A percentile compares a stretch with the other conserved stretches of the same genome.
Evolutionary conservation across 805 yeast genomes (phyloP).

Genomic region (Novakomyces olei): DNA sequence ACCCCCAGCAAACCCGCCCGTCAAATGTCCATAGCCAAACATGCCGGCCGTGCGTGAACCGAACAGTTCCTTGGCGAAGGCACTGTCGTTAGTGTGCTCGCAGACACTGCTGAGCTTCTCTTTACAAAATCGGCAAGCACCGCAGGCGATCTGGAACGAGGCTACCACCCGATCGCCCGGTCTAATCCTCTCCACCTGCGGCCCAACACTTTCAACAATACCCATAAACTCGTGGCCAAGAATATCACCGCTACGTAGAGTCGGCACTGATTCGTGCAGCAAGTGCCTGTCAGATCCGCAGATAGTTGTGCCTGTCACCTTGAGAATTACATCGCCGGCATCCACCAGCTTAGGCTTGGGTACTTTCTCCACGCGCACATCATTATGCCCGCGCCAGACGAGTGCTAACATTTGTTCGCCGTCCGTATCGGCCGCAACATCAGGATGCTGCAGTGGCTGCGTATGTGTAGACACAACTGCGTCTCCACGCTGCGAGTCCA

Average conservation of each 20-base stretch:
- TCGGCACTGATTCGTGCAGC: slow-evolving; percentile 22
- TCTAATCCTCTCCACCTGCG: slow-evolving; percentile 16
- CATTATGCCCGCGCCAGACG: slow-evolving; percentile 1
- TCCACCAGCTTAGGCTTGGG: slow-evolving; percentile 8
- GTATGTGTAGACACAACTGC: no score
- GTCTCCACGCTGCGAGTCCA: no score
- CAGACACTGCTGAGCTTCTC: slow-evolving; percentile 12
- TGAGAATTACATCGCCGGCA: slow-evolving; percentile 24
- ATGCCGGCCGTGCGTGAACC: slow-evolving; percentile 4
- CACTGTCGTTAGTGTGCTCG: slow-evolving; percentile 1
- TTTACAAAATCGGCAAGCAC: slow-evolving; percentile 33
- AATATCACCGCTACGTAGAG: slow-evolving; percentile 19
- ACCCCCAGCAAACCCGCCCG: slow-evolving; percentile 30
- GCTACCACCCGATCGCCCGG: slow-evolving; percentile 28
- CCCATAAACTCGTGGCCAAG: slow-evolving; percentile 26
- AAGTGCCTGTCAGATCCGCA: slow-evolving; percentile 36
- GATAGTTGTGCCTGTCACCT: slow-evolving; percentile 26
- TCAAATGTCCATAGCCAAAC: slow-evolving; percentile 5
- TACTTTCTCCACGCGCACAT: slow-evolving; percentile 4
- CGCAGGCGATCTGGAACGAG: slow-evolving; percentile 35
- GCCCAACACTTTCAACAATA: slow-evolving; percentile 22
- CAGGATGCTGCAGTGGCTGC: no score
- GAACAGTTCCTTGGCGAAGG: slow-evolving; percentile 1
- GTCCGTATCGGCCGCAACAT: no score
- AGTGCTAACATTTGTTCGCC: slow-evolving; percentile 4